Evolutionary conservation across 345 rosid genomes (phyloP).

Genomic region (Pugionium dolabratum): DNA sequence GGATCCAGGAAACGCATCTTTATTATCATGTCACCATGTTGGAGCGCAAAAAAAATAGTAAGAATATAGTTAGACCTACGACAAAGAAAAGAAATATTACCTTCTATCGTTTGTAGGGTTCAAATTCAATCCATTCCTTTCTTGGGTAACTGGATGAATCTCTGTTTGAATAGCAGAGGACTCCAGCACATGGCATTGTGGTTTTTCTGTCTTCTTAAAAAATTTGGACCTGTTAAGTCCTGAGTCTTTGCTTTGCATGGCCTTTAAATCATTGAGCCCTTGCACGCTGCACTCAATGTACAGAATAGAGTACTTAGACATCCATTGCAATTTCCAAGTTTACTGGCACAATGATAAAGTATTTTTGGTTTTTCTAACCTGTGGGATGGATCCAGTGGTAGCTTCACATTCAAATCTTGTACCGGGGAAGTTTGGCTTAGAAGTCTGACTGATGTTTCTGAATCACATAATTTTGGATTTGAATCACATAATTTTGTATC

Average conservation of each 20-base stretch:
- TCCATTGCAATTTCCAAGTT: constrained; percentile 11
- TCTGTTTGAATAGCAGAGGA: constrained; percentile 38
- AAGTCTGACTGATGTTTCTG: constrained; percentile 27
- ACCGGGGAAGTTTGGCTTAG: constrained; percentile 35
- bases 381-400: constrained; percentile 35
- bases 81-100: constrained; percentile 1
- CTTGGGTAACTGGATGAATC: constrained; percentile 38
- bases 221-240: constrained; percentile 43
- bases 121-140: constrained; percentile 32
- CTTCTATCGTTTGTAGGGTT: constrained; percentile 29
- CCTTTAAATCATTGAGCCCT: constrained; percentile 29
- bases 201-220: constrained; percentile 43
- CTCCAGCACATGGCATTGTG: constrained; percentile 36
- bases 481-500: constrained; percentile 23
- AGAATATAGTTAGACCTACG: constrained; percentile 5
- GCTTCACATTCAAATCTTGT: constrained; percentile 36
- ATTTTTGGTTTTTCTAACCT: constrained; percentile 47
- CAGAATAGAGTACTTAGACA: constrained; percentile 20
- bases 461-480: constrained; percentile 22
- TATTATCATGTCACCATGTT: constrained; percentile 41
- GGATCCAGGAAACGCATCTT: constrained; percentile 38
- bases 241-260: constrained; percentile 42
- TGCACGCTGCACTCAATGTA: constrained; percentile 36
- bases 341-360: constrained; percentile 4
- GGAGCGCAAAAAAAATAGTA: constrained; percentile 7